Evolutionary conservation across 306 rosid species (phyloP), one percentile per base, ranked within the genome.

Genomic region (Elaeagnus macrophylla): DNA sequence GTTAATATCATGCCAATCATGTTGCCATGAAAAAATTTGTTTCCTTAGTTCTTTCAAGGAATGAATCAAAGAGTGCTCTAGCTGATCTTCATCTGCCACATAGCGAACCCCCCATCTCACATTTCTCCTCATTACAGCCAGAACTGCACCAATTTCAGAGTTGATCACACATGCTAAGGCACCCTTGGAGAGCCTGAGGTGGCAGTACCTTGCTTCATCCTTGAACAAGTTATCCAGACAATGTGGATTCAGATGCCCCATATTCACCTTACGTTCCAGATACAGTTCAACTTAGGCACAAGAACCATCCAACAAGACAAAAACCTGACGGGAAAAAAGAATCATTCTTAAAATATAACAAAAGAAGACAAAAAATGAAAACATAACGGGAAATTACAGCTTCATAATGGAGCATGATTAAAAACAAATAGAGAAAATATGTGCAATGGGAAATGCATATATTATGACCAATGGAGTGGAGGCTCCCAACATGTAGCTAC

Each of bases 41-140:
- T 77, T 82, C 66, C 89, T 80, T 36, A 87, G 73, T n/a, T 77
- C 82, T 82, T 87, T 93, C 73, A 93, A 74, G 37, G 99, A 87
- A 58, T 80, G 89, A 73, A 93, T 84, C 20, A 93, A 80, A 64
- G 85, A 77, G 83, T 93, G 95, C 39, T 93, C 99, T 60, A 93
- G 71, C 77, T 87, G 95, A 80, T 93, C 99, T 60, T 93, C 99
- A n/a, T 95, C 85, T 5, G 95, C 75, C 73, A 81, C 79, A 78
- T 82, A 87, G 48, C 85, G 95, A 19, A 86, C 85, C 46, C 94
- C 96, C 99, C 96, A 93, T 68, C 95, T 76, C 17, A 84, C 99
- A 69, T 93, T 87, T 78, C 99, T 82, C 72, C 99, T 79, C 99
- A 93, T 93, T 13, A 93, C 94, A 3, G 99, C 93, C 78, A 93